These are phyloP conservation scores for Fomitopsis schrenkii DNA, from an alignment of 1,284 basidiomycete species.

Conservation along the genomic window DNA sequence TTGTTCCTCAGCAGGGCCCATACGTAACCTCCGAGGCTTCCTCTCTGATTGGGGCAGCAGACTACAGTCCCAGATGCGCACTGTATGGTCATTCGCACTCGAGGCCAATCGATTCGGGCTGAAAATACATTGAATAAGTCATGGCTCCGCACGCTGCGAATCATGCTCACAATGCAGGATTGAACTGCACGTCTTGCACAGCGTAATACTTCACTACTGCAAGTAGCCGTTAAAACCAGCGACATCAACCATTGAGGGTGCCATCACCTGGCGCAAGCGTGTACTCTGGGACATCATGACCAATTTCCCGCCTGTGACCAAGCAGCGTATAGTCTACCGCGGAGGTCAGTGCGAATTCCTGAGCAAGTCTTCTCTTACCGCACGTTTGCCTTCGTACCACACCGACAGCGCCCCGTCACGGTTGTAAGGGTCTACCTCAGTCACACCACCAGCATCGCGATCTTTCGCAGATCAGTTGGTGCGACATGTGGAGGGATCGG, in stretches of 20 bases:
- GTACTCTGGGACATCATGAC: background rate
- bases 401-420: conserved; percentile 12
- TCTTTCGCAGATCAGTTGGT: background rate
- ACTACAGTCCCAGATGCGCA: conserved; percentile 19
- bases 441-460: background rate
- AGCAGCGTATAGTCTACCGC: conserved; percentile 6
- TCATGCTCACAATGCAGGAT: conserved; percentile 17
- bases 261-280: background rate
- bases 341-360: background rate
- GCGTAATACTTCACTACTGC: conserved; percentile 11
- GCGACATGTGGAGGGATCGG: background rate
- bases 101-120: conserved; percentile 20
- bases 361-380: background rate
- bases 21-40: too few relatives aligned
- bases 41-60: background rate
- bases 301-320: conserved; percentile 3
- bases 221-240: background rate
- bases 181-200: conserved; percentile 21
- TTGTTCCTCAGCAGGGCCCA: background rate
- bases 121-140: too few relatives aligned
- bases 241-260: background rate
- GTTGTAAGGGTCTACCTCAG: conserved; percentile 13
- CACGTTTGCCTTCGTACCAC: conserved; percentile 5
- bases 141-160: background rate
- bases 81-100: conserved; percentile 16